phyloP scores from a whole-genome alignment of 2,329 filamentous ascomycete species.

The Thelonectria olida region DNA sequence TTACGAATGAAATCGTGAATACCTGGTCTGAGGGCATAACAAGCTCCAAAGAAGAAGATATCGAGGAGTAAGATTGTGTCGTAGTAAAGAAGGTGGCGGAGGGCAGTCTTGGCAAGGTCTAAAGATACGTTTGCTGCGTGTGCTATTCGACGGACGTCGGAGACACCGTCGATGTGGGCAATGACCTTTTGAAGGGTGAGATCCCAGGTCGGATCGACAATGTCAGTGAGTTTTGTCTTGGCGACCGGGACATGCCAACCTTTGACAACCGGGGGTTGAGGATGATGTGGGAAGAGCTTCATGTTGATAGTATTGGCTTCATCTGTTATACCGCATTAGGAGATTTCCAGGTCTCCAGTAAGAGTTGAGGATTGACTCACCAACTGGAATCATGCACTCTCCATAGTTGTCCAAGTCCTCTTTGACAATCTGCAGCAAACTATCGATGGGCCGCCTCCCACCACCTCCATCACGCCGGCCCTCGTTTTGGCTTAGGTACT shows the following conservation, averaged over 20 bases:
- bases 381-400: constrained; percentile 98
- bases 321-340: constrained; percentile 59
- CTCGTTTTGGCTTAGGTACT: constrained; percentile 76
- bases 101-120: constrained; percentile 83
- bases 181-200: constrained; percentile 83
- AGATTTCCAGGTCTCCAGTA: background rate
- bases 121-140: constrained; percentile 86
- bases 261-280: constrained; percentile 78
- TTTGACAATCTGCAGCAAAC: constrained; percentile 80
- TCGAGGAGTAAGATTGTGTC: constrained; percentile 90
- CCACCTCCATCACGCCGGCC: constrained; percentile 52
- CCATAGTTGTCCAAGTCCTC: constrained; percentile 96
- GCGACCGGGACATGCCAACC: constrained; percentile 91
- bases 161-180: constrained; percentile 88
- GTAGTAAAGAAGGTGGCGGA: constrained; percentile 92
- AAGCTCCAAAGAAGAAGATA: constrained; percentile 92
- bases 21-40: constrained; percentile 83
- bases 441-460: constrained; percentile 77
- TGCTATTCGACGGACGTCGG: constrained; percentile 88
- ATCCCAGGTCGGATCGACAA: constrained; percentile 77
- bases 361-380: constrained; percentile 56
- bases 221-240: constrained; percentile 70
- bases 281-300: constrained; percentile 89
- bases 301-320: constrained; percentile 95
- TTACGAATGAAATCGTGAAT: constrained; percentile 84